phyloP scores from a whole-genome alignment of 148 eudicot species.

The Limonium bicolor region DNA sequence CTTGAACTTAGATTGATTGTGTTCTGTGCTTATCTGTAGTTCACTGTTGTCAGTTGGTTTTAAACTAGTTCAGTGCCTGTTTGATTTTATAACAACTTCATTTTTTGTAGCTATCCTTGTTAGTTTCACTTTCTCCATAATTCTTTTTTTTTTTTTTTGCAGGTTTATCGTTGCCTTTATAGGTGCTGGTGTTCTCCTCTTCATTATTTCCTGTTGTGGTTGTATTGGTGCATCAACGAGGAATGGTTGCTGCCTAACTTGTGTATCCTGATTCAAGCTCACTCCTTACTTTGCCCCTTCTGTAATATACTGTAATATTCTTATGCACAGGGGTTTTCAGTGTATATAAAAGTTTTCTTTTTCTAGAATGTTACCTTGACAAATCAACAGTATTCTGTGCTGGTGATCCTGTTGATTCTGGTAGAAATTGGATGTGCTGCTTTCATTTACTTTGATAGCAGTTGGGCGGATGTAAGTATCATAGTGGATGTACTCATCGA shows the following conservation, averaged over 20 bases:
- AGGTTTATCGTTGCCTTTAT: conserved; percentile 86
- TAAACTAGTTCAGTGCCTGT: too few relatives aligned
- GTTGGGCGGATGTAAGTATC: conserved; percentile 64
- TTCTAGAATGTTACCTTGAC: conserved; percentile 51
- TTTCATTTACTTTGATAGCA: conserved; percentile 67
- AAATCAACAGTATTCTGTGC: conserved; percentile 49
- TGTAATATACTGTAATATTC: neutral
- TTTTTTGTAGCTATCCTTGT: too few relatives aligned
- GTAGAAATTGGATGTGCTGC: conserved; percentile 74
- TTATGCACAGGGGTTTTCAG: neutral
- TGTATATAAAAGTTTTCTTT: conserved; percentile 2
- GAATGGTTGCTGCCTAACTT: conserved; percentile 77
- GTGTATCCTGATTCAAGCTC: conserved; percentile 92
- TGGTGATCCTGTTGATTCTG: conserved; percentile 69
- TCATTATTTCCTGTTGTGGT: conserved; percentile 75
- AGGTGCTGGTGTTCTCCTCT: conserved; percentile 53
- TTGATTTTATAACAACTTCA: too few relatives aligned
- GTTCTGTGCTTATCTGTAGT: too few relatives aligned
- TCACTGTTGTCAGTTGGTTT: too few relatives aligned
- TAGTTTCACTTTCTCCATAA: neutral
- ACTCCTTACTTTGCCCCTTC: too few relatives aligned
- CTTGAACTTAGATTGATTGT: too few relatives aligned
- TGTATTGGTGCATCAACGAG: conserved; percentile 72
- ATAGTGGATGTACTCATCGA: neutral
- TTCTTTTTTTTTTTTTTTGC: conserved; percentile 13